phyloP scores from a whole-genome alignment of 1,284 basidiomycete species.

The Sutorius eximius region DNA sequence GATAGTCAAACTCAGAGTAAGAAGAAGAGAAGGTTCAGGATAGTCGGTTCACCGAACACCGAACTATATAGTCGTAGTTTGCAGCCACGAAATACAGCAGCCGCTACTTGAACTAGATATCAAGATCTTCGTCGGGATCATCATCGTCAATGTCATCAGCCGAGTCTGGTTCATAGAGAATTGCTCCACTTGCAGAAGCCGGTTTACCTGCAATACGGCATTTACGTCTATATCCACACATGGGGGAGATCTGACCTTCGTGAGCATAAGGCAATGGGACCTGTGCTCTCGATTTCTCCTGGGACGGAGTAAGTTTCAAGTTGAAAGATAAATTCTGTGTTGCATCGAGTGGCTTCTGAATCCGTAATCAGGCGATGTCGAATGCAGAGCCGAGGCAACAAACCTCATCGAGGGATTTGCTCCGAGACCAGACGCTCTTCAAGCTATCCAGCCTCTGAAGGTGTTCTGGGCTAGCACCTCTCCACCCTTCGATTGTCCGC shows the following conservation, averaged over 20 bases:
- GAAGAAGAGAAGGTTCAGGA: constrained; percentile 11
- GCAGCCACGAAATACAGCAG: not conserved
- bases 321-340: constrained; percentile 81
- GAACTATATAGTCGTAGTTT: not conserved
- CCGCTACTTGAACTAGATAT: constrained; percentile 51
- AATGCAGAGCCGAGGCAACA: constrained; percentile 13
- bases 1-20: constrained; percentile 24
- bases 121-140: constrained; percentile 86
- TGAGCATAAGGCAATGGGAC: constrained; percentile 88
- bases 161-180: constrained; percentile 81
- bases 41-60: not conserved
- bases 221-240: constrained; percentile 4
- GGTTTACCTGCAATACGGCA: constrained; percentile 28
- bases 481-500: constrained; percentile 67
- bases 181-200: constrained; percentile 36
- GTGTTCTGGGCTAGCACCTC: constrained; percentile 40
- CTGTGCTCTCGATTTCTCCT: constrained; percentile 73
- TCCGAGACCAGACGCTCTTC: constrained; percentile 47
- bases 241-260: constrained; percentile 51
- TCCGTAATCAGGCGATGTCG: constrained; percentile 1
- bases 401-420: constrained; percentile 42
- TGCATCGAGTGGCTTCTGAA: constrained; percentile 48
- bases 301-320: constrained; percentile 79
- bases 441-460: constrained; percentile 51
- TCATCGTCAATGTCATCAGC: constrained; percentile 89